Evolutionary conservation across 78 protist genomes (phyloP), one percentile per base, ranked within the genome.

Genomic region (Dictyostelium purpureum): DNA sequence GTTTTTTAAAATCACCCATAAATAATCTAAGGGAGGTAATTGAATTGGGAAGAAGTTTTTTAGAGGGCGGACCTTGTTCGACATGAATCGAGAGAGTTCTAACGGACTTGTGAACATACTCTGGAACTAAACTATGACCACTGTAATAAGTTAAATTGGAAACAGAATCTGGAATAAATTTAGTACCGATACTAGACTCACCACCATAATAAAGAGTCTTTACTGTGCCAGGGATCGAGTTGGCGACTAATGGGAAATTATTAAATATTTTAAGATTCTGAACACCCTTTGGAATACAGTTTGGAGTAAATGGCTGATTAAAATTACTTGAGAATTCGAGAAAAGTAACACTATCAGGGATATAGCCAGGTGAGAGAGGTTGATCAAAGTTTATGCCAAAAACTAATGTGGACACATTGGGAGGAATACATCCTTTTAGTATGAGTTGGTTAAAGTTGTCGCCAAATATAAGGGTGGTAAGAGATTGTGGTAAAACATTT

Each of bases 301-400:
- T 66, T 28, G 16, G 33, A 6, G 35, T 54, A 19, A 76, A 6
- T 6, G 82, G 82, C 37, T 51, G 82, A 11, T 52, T 52, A 5
- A 76, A 76, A 9, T 14, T 56, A 28, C 31, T 26, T 33, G 38
- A 35, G 35, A 76, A 76, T 12, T 28, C 38, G 14, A 76, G 18
- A 14, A 11, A 6, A 9, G 43, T 54, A 0, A 76, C 82, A 11
- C 49, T 33, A 0, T 31, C 43, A 3, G 82, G 82, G 1, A 76
- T 76, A 16, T 33, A 76, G 7, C 82, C 82, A 18, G 21, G 24
- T 19, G 69, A 33, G 6, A 76, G 5, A 0, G 66, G 67, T 24
- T 76, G 82, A 59, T 76, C 61, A 21, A 56, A 76, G 24, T 26
- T 51, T 4, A 24, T 24, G 1, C 80, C 80, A 52, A 74, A 74